These are phyloP conservation scores for Nemania sp. DNA, from an alignment of 2,329 filamentous ascomycete species.

Conservation along the genomic window DNA sequence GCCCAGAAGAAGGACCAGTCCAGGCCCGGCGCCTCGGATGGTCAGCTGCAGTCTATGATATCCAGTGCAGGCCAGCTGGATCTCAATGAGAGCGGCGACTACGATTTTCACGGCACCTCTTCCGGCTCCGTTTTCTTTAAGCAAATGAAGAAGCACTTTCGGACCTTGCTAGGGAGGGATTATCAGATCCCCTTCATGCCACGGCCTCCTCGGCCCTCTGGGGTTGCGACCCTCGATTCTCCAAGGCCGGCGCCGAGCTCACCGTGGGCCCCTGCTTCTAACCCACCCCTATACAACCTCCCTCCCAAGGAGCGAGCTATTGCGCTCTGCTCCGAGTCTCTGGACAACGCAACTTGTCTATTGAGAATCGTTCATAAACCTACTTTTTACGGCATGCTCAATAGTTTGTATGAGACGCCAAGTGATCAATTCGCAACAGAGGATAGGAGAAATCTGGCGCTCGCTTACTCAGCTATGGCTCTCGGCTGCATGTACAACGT, in stretches of 20 bases:
- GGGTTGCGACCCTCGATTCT: constrained; percentile 67
- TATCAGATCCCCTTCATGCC: constrained; percentile 64
- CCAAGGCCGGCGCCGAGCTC: constrained; percentile 68
- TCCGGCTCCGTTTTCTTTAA: constrained; percentile 88
- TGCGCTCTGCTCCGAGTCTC: constrained; percentile 44
- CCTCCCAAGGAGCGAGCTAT: constrained; percentile 65
- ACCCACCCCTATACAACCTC: constrained; percentile 65
- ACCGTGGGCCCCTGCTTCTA: constrained; percentile 58
- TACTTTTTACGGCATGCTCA: constrained; percentile 69
- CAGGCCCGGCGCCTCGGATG: constrained; percentile 54
- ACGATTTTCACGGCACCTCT: constrained; percentile 94
- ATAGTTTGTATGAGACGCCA: constrained; percentile 68
- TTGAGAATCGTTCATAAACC: constrained; percentile 71
- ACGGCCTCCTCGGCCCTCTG: constrained; percentile 52
- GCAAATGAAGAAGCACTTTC: constrained; percentile 86
- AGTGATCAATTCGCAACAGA: constrained; percentile 58
- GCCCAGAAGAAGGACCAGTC: constrained; percentile 43
- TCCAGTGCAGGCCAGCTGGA: constrained; percentile 89
- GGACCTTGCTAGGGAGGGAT: constrained; percentile 71
- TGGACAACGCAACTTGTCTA: constrained; percentile 48
- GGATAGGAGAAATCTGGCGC: constrained; percentile 62
- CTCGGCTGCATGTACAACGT: constrained; percentile 63
- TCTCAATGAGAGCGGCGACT: constrained; percentile 86
- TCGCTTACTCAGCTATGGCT: constrained; percentile 64
- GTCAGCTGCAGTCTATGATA: constrained; percentile 90